Base-by-base conservation (phyloP, 2,329 filamentous ascomycete genomes). In the Elsinoe necatrix region DNA sequence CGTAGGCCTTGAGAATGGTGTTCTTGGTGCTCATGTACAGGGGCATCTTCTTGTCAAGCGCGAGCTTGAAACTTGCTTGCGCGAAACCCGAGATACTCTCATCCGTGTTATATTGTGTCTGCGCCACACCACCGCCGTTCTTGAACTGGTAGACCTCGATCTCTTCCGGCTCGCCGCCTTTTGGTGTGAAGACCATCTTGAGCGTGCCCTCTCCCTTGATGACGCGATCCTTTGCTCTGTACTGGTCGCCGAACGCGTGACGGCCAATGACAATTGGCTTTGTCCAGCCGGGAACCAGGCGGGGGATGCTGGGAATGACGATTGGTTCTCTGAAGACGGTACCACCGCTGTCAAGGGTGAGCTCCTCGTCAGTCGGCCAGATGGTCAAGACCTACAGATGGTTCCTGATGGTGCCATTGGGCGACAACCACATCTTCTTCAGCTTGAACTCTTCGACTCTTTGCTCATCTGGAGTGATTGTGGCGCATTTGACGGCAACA, bases 21-120 rank as follows among this genome's bases (percentile, higher is more conserved):
- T 97, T 97, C 86, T 98, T 98, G 75, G 93, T 98, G 81, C 89
- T 95, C 92, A 97, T 95, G 80, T 97, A 98, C 68, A 98, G 80
- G n/a, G 93, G 93, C 63, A 95, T 78, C 62, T 79, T 79, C 82
- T 95, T 93, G 73, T 83, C 79, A 45, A 97, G 77, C 31, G 93
- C 92, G 64, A 96, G 83, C 84, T 96, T 95, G 84, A 98, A 97
- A 65, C 85, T 91, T 61, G 93, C 87, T 71, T 97, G 93, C 57
- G 93, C 93, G 68, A 98, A 98, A 60, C 93, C 93, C 56, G 79
- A 77, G 73, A 98, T 98, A 69, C 87, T 93, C 72, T 96, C 93
- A 68, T 93, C 85, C 23, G 93, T 97, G 82, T 98, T 98, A 81
- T 97, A 98, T 79, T 95, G 91, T 57, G 90, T 90, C 79, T 96